phyloP scores from a whole-genome alignment of 345 rosid genomes.

The Trapa incisa region DNA sequence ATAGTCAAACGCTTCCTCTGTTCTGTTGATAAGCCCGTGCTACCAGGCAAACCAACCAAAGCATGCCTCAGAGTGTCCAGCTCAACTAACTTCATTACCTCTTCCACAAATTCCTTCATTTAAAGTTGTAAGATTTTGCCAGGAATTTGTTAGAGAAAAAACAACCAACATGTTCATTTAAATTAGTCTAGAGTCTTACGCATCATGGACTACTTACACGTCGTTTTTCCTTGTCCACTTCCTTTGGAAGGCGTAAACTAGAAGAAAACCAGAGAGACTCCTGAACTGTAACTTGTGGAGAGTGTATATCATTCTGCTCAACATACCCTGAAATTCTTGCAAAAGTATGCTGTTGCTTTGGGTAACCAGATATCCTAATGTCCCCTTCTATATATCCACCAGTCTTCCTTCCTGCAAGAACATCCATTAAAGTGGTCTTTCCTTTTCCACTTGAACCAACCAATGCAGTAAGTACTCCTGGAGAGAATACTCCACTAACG shows the following conservation, averaged over 20 bases:
- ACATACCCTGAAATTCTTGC: conserved; percentile 95
- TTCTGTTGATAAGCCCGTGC: conserved; percentile 79
- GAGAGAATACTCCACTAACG: conserved; percentile 91
- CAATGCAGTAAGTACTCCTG: conserved; percentile 85
- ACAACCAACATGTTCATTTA: not conserved
- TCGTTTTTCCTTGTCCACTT: conserved; percentile 50
- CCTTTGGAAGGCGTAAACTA: conserved; percentile 69
- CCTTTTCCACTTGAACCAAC: conserved; percentile 98
- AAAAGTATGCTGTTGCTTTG: conserved; percentile 71
- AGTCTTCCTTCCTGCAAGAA: conserved; percentile 89
- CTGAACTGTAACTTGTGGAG: conserved; percentile 91
- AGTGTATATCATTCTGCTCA: conserved; percentile 93
- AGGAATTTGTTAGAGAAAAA: not conserved
- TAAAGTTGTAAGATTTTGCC: not conserved
- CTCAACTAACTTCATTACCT: conserved; percentile 87
- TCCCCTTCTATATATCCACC: conserved; percentile 89
- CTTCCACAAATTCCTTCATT: conserved; percentile 86
- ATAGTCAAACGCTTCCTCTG: conserved; percentile 89
- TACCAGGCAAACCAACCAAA: conserved; percentile 79
- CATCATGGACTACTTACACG: conserved; percentile 20
- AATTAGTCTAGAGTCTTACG: not conserved
- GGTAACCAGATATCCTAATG: conserved; percentile 65
- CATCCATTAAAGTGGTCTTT: conserved; percentile 94
- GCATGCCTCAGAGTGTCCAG: conserved; percentile 58
- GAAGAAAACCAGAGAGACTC: conserved; percentile 89